These are phyloP conservation scores for Aspergillus sp. DNA, from an alignment of 2,329 filamentous ascomycete genomes.

Conservation along the genomic window DNA sequence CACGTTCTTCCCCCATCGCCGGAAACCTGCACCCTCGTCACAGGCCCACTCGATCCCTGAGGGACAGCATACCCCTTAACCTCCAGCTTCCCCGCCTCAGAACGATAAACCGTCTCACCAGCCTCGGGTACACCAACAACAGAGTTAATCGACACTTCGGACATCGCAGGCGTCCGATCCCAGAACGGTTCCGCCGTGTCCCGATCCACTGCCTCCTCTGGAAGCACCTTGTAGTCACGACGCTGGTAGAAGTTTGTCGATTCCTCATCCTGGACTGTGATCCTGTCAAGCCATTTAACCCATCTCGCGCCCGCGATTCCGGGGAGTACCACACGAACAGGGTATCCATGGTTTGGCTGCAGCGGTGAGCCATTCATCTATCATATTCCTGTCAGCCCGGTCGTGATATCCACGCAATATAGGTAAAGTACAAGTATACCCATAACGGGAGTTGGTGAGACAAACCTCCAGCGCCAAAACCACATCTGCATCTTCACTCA, in stretches of 20 bases:
- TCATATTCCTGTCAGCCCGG: background rate
- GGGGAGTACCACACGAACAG: slow-evolving; percentile 43
- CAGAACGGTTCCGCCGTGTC: slow-evolving; percentile 55
- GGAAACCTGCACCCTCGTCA: slow-evolving; percentile 55
- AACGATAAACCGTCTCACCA: slow-evolving; percentile 43
- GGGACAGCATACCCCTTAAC: slow-evolving; percentile 59
- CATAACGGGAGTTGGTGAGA: background rate
- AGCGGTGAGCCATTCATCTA: slow-evolving; percentile 44
- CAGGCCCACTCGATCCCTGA: slow-evolving; percentile 52
- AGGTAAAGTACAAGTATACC: too few species aligned
- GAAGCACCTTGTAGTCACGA: slow-evolving; percentile 60
- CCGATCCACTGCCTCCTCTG: slow-evolving; percentile 50
- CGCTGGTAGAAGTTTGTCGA: slow-evolving; percentile 58
- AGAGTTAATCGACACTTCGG: slow-evolving; percentile 59
- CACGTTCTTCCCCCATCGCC: slow-evolving; percentile 52
- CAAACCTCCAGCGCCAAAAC: slow-evolving; percentile 51
- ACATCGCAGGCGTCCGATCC: slow-evolving; percentile 50
- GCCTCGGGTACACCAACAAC: slow-evolving; percentile 52
- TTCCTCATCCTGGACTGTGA: slow-evolving; percentile 51
- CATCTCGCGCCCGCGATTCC: slow-evolving; percentile 44
- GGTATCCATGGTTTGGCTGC: slow-evolving; percentile 46
- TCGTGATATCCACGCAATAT: background rate
- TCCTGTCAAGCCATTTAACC: slow-evolving; percentile 44
- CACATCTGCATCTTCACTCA: slow-evolving; percentile 46
- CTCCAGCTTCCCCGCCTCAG: slow-evolving; percentile 45